phyloP scores from a whole-genome alignment of 2,329 filamentous ascomycete genomes.

The Bipolaris victoriae region DNA sequence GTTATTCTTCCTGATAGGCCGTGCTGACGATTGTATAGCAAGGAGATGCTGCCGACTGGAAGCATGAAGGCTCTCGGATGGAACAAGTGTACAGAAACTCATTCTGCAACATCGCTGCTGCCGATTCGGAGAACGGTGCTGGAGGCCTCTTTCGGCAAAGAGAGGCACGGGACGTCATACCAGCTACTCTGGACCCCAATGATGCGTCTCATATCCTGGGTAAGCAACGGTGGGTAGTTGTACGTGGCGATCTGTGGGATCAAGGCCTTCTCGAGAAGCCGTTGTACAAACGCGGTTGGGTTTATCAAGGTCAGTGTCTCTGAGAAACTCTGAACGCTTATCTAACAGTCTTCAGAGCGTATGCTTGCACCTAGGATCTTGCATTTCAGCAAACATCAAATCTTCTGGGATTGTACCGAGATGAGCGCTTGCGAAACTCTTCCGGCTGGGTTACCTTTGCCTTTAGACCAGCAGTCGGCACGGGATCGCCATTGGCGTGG shows the following conservation, averaged over 20 bases:
- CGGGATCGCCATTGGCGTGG: slow-evolving; percentile 21
- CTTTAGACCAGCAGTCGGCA: slow-evolving; percentile 14
- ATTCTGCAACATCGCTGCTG: slow-evolving; percentile 36
- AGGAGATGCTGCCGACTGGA: neutral
- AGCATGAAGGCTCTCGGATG: slow-evolving; percentile 19
- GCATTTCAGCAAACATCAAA: slow-evolving; percentile 22
- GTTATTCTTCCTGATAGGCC: slow-evolving; percentile 25
- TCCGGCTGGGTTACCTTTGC: slow-evolving; percentile 10
- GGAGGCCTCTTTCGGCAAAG: slow-evolving; percentile 30
- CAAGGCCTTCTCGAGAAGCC: neutral
- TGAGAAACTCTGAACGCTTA: neutral
- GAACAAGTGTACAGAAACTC: slow-evolving; percentile 34
- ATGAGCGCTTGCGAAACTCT: slow-evolving; percentile 20
- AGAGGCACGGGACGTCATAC: slow-evolving; percentile 6
- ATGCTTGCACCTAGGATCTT: slow-evolving; percentile 24
- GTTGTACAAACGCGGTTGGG: slow-evolving; percentile 18
- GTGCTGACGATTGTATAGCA: neutral
- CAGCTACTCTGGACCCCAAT: slow-evolving; percentile 4
- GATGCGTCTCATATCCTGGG: slow-evolving; percentile 2
- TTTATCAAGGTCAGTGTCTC: slow-evolving; percentile 19
- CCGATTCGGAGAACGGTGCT: slow-evolving; percentile 22
- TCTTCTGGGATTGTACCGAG: slow-evolving; percentile 31
- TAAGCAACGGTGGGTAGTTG: slow-evolving; percentile 18
- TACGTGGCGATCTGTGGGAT: slow-evolving; percentile 18
- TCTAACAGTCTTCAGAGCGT: slow-evolving; percentile 15